Conservation (phyloP, 768 basidiomycete species). For the Porphyrellus cyaneotinctus region DNA sequence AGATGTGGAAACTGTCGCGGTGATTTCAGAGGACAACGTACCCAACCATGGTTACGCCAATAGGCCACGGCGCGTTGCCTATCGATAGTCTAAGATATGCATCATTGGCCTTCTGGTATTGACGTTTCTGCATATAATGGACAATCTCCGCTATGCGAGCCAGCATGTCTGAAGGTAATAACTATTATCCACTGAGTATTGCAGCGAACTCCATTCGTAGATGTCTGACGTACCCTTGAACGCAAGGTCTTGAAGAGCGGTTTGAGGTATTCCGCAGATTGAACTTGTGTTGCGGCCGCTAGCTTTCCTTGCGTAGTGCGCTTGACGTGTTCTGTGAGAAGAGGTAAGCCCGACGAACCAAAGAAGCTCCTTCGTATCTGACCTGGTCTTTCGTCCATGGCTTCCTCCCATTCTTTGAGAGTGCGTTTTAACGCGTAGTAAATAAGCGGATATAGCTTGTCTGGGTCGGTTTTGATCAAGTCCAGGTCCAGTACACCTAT, state of each 20-base stretch:
- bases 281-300: slow-evolving; percentile 92
- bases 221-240: slow-evolving; percentile 62
- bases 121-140: slow-evolving; percentile 91
- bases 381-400: slow-evolving; percentile 93
- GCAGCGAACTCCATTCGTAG: background rate
- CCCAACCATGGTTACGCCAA: slow-evolving; percentile 99
- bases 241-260: slow-evolving; percentile 91
- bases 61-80: slow-evolving; percentile 99
- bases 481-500: slow-evolving; percentile 69
- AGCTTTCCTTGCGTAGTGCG: slow-evolving; percentile 87
- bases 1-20: background rate
- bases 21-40: slow-evolving; percentile 35
- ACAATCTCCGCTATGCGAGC: slow-evolving; percentile 88
- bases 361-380: slow-evolving; percentile 11
- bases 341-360: slow-evolving; percentile 1
- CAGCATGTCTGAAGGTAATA: slow-evolving; percentile 80
- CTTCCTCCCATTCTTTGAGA: slow-evolving; percentile 94
- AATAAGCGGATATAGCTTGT: slow-evolving; percentile 94
- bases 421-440: slow-evolving; percentile 92
- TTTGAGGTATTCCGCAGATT: slow-evolving; percentile 95
- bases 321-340: slow-evolving; percentile 67
- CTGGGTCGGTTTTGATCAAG: slow-evolving; percentile 85
- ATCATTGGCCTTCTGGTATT: slow-evolving; percentile 95
- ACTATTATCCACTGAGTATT: slow-evolving; percentile 40
- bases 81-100: slow-evolving; percentile 95